Base-by-base conservation (phyloP, 768 basidiomycete genomes). In the Tylopilus felleus region DNA sequence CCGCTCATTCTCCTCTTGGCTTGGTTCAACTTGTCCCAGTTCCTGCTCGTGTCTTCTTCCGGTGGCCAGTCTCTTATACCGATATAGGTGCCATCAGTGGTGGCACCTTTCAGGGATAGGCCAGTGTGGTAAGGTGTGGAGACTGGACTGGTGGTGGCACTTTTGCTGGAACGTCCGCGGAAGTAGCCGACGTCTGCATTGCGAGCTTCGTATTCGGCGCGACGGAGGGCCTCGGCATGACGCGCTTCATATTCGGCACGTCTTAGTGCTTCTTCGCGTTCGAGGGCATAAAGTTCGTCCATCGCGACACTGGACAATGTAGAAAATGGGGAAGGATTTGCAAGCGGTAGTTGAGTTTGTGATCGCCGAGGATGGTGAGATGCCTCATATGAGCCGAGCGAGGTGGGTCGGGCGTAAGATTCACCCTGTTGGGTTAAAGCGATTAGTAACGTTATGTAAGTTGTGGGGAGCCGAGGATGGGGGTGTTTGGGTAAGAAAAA, bases 211-310 rank as follows among this genome's bases (percentile, higher is more conserved):
- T 79, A 84, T 63, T 86, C 84, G 6, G 84, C 85, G 40, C 85
- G 75, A 23, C 85, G 75, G 51, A 82, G 77, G 13, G 80, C 80
- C 51, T 87, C 87, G 17, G 88, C 85, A 64, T 85, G 88, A 10
- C 82, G 77, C 10, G 85, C 80, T 67, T 93, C 90, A 71, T 86
- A 96, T 66, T 93, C 88, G n/a, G 90, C 92, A 33, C 93, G 78
- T 19, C 93, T 79, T 29, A 85, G 70, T 4, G 91, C 87, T 69
- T 97, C 95, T 55, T 86, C 80, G 36, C 85, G 85, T 67, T 98
- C 95, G 28, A 98, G 84, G 60, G 86, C 85, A 63, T 90, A 87
- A 8, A 98, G 80, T 66, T 97, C 92, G 53, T 92, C 92, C 73
- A 95, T 87, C 3, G 94, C 93, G 19, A 88, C 75, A 28, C 75